Conservation (phyloP, 345 rosid genomes). For the Bruguiera sexangula region DNA sequence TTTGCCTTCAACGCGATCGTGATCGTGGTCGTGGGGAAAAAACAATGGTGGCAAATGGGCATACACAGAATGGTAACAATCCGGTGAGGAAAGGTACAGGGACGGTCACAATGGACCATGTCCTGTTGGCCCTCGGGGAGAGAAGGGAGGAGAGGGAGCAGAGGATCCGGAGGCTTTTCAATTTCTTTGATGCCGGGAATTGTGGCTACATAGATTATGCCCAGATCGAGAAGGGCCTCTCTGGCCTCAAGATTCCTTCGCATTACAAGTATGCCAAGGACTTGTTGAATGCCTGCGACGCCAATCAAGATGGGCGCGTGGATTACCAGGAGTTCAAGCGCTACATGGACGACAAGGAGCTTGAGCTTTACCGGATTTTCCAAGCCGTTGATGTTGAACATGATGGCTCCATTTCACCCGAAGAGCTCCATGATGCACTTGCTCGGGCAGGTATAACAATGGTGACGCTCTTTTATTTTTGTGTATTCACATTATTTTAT, state of each 20-base stretch:
- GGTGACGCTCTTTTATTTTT: constrained; percentile 12
- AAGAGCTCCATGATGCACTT: constrained; percentile 81
- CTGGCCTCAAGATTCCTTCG: constrained; percentile 65
- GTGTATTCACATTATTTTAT: not conserved
- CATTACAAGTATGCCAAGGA: constrained; percentile 79
- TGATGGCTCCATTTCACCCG: constrained; percentile 80
- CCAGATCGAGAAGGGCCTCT: constrained; percentile 80
- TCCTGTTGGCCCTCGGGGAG: constrained; percentile 66
- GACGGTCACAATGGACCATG: constrained; percentile 69
- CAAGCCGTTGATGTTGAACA: constrained; percentile 75
- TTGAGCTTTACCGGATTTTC: constrained; percentile 63
- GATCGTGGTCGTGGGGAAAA: too few species aligned
- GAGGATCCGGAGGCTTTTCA: constrained; percentile 61
- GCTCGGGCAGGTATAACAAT: constrained; percentile 60
- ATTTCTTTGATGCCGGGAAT: constrained; percentile 61
- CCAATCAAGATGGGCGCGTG: constrained; percentile 78
- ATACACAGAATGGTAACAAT: constrained; percentile 17
- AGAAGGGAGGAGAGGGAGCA: constrained; percentile 80
- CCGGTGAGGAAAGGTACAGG: constrained; percentile 44
- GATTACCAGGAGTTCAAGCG: constrained; percentile 79
- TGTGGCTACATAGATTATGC: constrained; percentile 63
- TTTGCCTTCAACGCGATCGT: too few species aligned
- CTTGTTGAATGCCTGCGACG: constrained; percentile 68
- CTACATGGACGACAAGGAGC: constrained; percentile 86
- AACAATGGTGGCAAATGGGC: too few species aligned